These are phyloP conservation scores for Eutrema japonicum DNA, from an alignment of 345 rosid species.

Conservation along the genomic window DNA sequence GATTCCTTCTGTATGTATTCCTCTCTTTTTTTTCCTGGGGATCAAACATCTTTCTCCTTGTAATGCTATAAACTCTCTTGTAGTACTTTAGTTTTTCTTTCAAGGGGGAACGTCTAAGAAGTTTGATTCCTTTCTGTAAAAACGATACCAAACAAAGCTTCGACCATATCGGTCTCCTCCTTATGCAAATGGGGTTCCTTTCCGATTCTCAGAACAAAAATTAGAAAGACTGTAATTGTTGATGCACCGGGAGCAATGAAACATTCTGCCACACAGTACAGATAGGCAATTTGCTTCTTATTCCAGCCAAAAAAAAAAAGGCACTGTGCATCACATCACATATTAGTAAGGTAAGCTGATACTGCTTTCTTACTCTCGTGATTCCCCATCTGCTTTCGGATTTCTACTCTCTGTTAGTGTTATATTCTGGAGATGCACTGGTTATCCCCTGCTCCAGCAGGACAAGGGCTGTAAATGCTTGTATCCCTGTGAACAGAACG, in stretches of 20 bases:
- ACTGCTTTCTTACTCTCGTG: not conserved
- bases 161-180: constrained; percentile 3
- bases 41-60: constrained; percentile 24
- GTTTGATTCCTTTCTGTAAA: constrained; percentile 28
- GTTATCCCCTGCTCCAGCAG: not conserved
- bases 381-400: not conserved
- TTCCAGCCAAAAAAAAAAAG: not conserved
- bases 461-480: not conserved
- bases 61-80: constrained; percentile 25
- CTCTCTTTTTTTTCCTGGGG: constrained; percentile 3
- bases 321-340: not conserved
- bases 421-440: not conserved
- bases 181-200: not conserved
- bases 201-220: constrained; percentile 10
- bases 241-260: not conserved
- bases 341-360: not conserved
- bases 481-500: not conserved
- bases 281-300: not conserved
- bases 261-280: not conserved
- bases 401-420: not conserved
- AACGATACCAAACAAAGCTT: constrained; percentile 13
- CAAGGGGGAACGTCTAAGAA: not conserved
- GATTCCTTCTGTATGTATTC: constrained; percentile 4
- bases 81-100: constrained; percentile 31
- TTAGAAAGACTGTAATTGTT: not conserved